These are phyloP conservation scores for Tricholoma furcatifolium DNA, from an alignment of 768 basidiomycete genomes.

Conservation along the genomic window DNA sequence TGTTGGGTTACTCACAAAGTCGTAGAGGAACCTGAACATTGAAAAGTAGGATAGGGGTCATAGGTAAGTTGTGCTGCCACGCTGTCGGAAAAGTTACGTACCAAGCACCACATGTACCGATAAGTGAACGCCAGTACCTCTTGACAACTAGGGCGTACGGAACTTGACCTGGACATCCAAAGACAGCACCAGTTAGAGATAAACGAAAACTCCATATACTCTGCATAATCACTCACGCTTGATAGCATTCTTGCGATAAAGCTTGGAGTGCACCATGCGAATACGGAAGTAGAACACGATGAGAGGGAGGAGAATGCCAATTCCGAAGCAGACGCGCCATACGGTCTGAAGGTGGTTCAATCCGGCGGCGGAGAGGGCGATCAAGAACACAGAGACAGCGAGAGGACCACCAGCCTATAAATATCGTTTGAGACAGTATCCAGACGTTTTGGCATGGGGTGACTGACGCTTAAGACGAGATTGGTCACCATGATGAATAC, in stretches of 20 bases:
- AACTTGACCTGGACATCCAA: conserved; percentile 39
- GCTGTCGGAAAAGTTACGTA: conserved; percentile 29
- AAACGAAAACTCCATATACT: not conserved
- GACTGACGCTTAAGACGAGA: conserved; percentile 58
- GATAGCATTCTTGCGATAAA: conserved; percentile 65
- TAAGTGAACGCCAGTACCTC: conserved; percentile 65
- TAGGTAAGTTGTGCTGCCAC: not conserved
- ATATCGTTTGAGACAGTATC: not conserved
- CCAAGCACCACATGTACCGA: conserved; percentile 78
- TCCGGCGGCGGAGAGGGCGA: conserved; percentile 67
- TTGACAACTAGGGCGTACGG: conserved; percentile 61
- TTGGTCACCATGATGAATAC: conserved; percentile 80
- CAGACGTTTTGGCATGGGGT: not conserved
- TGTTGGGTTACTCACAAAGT: not conserved
- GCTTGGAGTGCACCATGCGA: conserved; percentile 65
- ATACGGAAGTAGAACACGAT: conserved; percentile 72
- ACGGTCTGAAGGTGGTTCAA: conserved; percentile 59
- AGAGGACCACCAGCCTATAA: conserved; percentile 63
- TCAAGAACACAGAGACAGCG: conserved; percentile 63
- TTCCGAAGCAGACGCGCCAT: conserved; percentile 67
- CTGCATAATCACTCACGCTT: conserved; percentile 41
- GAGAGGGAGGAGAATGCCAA: conserved; percentile 62
- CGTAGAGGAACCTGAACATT: not conserved
- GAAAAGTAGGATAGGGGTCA: not conserved
- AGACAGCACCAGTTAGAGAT: not conserved